A percentile compares a stretch with the other conserved stretches of the same genome.
Evolutionary conservation across 768 basidiomycete species (phyloP).

Genomic region (Macrolepiota dolichaula): DNA sequence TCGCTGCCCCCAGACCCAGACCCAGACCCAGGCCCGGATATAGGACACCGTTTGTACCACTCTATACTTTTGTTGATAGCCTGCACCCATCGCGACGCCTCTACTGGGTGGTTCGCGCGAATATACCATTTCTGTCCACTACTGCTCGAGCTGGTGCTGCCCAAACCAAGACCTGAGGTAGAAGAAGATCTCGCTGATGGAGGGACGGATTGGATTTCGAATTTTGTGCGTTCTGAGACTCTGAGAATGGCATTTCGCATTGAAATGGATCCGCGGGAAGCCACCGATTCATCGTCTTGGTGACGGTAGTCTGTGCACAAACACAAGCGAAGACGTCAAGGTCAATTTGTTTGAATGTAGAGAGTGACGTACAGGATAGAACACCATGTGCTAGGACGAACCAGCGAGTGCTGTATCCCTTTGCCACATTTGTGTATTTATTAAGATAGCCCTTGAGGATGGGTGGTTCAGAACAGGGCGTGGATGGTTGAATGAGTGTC

Average conservation of each 20-base stretch:
- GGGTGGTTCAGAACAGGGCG: slow-evolving; percentile 48
- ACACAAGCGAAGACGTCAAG: slow-evolving; percentile 4
- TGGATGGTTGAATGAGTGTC: slow-evolving; percentile 52
- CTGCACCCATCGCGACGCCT: slow-evolving; percentile 84
- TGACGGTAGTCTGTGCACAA: slow-evolving; percentile 65
- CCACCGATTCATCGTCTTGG: slow-evolving; percentile 85
- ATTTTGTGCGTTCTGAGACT: slow-evolving; percentile 60
- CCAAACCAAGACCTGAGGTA: slow-evolving; percentile 19
- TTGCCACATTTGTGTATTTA: slow-evolving; percentile 92
- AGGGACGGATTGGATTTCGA: slow-evolving; percentile 74
- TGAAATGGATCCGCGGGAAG: slow-evolving; percentile 83
- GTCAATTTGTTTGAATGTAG: neutral
- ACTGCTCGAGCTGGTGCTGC: slow-evolving; percentile 18
- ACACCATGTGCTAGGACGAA: slow-evolving; percentile 86
- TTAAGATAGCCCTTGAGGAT: slow-evolving; percentile 75
- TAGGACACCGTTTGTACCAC: slow-evolving; percentile 38
- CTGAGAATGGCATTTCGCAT: slow-evolving; percentile 77
- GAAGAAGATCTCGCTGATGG: slow-evolving; percentile 29
- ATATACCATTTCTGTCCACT: slow-evolving; percentile 75
- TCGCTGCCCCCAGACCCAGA: too few species aligned
- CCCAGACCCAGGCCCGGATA: neutral
- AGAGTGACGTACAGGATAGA: slow-evolving; percentile 65
- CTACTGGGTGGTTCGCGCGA: slow-evolving; percentile 83
- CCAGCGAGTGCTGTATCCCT: slow-evolving; percentile 88
- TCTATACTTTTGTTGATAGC: slow-evolving; percentile 74